Percentiles rank a stretch among this genome's conserved stretches.
These are phyloP conservation scores for Fraxinus pennsylvanica DNA, from an alignment of 257 asterid species.

Conservation along the genomic window DNA sequence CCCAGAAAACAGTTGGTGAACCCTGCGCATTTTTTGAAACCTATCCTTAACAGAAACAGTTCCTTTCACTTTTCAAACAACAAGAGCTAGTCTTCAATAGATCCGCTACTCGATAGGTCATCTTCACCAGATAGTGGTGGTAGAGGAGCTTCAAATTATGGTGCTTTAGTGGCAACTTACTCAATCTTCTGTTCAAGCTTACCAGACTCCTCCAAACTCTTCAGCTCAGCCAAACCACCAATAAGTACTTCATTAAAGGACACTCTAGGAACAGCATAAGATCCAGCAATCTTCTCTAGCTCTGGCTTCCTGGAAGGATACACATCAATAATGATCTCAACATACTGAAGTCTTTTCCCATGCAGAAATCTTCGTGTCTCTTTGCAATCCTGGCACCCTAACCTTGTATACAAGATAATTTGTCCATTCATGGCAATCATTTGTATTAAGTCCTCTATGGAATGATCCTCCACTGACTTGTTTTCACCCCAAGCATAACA, in stretches of 20 bases:
- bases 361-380: slow-evolving; percentile 61
- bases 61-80: slow-evolving; percentile 74
- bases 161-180: slow-evolving; percentile 62
- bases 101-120: slow-evolving; percentile 69
- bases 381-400: slow-evolving; percentile 67
- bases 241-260: slow-evolving; percentile 77
- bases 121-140: slow-evolving; percentile 98
- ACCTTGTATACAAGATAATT: slow-evolving; percentile 66
- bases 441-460: slow-evolving; percentile 32
- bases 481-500: slow-evolving; percentile 42
- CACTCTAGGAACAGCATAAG: slow-evolving; percentile 69
- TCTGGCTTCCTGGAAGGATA: slow-evolving; percentile 71
- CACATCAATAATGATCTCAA: slow-evolving; percentile 75
- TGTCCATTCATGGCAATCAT: slow-evolving; percentile 73
- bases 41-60: slow-evolving; percentile 60
- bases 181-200: slow-evolving; percentile 81
- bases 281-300: slow-evolving; percentile 73
- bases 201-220: slow-evolving; percentile 67
- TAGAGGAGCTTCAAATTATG: slow-evolving; percentile 79
- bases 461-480: slow-evolving; percentile 36
- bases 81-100: slow-evolving; percentile 81
- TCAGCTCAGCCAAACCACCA: slow-evolving; percentile 71
- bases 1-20: slow-evolving; percentile 69
- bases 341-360: slow-evolving; percentile 63
- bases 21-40: slow-evolving; percentile 72